Evolutionary conservation across 169 alveolate species (phyloP), one percentile per base, ranked within the genome.

Genomic region (Plasmodium reichenowi): DNA sequence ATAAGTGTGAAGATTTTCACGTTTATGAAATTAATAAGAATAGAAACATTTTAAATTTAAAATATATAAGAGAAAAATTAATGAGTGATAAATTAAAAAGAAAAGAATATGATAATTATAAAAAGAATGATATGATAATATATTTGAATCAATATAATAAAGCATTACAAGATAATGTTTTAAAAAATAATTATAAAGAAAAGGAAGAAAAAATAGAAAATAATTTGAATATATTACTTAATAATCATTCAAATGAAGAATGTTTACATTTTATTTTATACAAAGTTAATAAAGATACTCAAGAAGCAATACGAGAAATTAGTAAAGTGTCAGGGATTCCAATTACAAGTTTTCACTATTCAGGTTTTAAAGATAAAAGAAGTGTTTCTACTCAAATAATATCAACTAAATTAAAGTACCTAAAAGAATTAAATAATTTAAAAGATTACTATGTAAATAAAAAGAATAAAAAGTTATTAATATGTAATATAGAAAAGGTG

Each of bases 361-460:
- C 92, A 62, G 92, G 92, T 13, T 86, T 86, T 58, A 86, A 86
- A 48, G 92, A 86, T 56, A 86, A 86, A 60, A 86, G 92, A 32
- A 86, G 92, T 32, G 87, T 86, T 52, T 86, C 92, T 9, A 86
- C 88, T 60, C 92, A 86, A 43, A 60, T 86, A 50, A 72, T 86
- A 43, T 45, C 88, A 52, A 86, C 88, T 12, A 64, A 54, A 13
- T 10, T 43, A 10, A 59, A 15, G 13, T 43, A 86, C 48, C 6
- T 59, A 17, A 45, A 13, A 59, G 62, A 86, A 60, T 15, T 86
- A 24, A 13, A 24, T 22, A 12, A 22, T 67, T 17, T 86, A 24
- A 72, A 47, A 73, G 47, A 64, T 17, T 58, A 29, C 22, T 73
- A 52, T 38, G 13, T 59, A 3, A 60, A 71, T 45, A 60, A 59